These are phyloP conservation scores for Periconia sp. DNA, from an alignment of 2,329 filamentous ascomycete genomes.

Conservation along the genomic window DNA sequence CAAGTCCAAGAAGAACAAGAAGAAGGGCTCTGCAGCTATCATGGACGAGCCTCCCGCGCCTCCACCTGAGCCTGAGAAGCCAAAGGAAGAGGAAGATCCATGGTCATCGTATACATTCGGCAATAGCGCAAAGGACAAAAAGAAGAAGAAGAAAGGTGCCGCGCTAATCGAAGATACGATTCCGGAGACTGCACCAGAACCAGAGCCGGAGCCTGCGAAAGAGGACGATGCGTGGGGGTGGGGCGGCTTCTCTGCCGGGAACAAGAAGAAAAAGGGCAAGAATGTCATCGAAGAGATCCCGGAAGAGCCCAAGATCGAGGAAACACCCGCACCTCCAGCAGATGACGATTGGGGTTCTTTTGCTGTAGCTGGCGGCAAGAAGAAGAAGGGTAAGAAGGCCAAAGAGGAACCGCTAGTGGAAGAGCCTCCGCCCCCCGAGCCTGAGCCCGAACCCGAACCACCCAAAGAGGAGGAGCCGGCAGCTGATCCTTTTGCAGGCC, in stretches of 20 bases:
- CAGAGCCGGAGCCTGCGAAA: slow-evolving; percentile 37
- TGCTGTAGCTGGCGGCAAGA: slow-evolving; percentile 11
- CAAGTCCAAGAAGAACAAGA: slow-evolving; percentile 54
- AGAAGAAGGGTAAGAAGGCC: slow-evolving; percentile 31
- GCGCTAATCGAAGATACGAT: slow-evolving; percentile 24
- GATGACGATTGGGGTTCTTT: slow-evolving; percentile 25
- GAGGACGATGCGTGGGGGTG: slow-evolving; percentile 40
- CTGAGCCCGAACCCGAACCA: slow-evolving; percentile 48
- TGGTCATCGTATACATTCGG: slow-evolving; percentile 37
- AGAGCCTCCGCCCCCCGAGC: slow-evolving; percentile 19
- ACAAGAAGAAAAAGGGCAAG: slow-evolving; percentile 41
- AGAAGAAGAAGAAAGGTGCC: slow-evolving; percentile 43
- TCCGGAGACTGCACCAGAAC: slow-evolving; percentile 30
- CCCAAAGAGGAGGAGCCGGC: slow-evolving; percentile 48
- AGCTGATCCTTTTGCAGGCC: slow-evolving; percentile 35
- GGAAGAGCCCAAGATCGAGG: slow-evolving; percentile 23
- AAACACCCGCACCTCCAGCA: slow-evolving; percentile 20
- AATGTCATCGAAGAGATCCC: slow-evolving; percentile 20
- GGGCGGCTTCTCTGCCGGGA: slow-evolving; percentile 18
- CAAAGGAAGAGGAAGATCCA: slow-evolving; percentile 30
- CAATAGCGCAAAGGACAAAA: slow-evolving; percentile 34
- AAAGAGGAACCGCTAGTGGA: slow-evolving; percentile 24
- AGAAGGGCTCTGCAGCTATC: slow-evolving; percentile 31
- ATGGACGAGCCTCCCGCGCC: slow-evolving; percentile 36
- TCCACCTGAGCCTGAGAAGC: slow-evolving; percentile 27